Evolutionary conservation across 805 yeast genomes (phyloP).

Genomic region (Saccharomycopsis olivae): DNA sequence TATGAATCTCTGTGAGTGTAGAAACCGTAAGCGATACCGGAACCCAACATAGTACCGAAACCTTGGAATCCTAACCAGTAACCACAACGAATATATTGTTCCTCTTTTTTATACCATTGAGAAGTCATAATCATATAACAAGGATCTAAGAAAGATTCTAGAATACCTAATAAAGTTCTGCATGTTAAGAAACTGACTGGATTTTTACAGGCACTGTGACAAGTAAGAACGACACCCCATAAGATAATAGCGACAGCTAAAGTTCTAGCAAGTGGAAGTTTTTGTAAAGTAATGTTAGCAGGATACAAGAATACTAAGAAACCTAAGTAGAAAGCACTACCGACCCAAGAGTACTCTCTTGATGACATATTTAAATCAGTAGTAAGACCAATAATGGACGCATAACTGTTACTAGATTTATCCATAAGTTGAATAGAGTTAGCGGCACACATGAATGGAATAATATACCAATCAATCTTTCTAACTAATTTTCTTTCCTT

Average conservation of each 20-base stretch:
- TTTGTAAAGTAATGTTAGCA: conserved; percentile 37
- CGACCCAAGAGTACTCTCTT: conserved; percentile 39
- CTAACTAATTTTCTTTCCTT: conserved; percentile 26
- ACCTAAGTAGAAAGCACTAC: conserved; percentile 56
- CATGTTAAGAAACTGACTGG: conserved; percentile 37
- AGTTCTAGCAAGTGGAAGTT: conserved; percentile 45
- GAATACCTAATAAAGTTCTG: conserved; percentile 40
- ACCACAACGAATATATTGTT: conserved; percentile 27
- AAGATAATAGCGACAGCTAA: conserved; percentile 37
- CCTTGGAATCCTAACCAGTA: conserved; percentile 28
- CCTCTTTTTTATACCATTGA: conserved; percentile 28
- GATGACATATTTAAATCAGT: conserved; percentile 36
- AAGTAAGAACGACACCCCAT: conserved; percentile 51
- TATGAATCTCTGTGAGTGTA: conserved; percentile 24
- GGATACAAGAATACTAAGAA: conserved; percentile 49
- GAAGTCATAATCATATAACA: conserved; percentile 32
- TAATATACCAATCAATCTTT: conserved; percentile 29
- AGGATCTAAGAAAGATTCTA: conserved; percentile 47
- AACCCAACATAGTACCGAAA: conserved; percentile 26
- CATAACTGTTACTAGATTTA: conserved; percentile 32
- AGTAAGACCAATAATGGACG: conserved; percentile 42
- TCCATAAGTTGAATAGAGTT: conserved; percentile 33
- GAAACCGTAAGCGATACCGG: conserved; percentile 45
- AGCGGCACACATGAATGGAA: conserved; percentile 29
- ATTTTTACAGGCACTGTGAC: conserved; percentile 37